Percentiles rank a stretch among this genome's conserved stretches.
These are phyloP conservation scores for Talaromyces sp. DNA, from an alignment of 2,329 filamentous ascomycete genomes.

Conservation along the genomic window DNA sequence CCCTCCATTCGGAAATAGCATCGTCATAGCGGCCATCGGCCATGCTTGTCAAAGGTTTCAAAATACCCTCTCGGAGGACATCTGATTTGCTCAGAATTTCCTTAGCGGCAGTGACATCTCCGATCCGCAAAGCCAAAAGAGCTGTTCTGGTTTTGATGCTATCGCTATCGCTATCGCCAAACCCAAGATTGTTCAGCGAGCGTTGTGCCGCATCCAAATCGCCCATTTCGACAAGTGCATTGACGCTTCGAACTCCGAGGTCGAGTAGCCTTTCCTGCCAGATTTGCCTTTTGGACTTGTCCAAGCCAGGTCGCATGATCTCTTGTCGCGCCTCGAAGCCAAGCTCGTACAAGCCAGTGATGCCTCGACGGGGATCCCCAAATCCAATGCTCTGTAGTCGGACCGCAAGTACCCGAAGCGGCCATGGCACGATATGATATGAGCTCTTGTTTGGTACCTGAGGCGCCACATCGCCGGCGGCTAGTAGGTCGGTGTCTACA, in stretches of 20 bases:
- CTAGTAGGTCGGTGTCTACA: slow-evolving; percentile 24
- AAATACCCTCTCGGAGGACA: slow-evolving; percentile 36
- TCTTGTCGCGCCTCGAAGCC: slow-evolving; percentile 68
- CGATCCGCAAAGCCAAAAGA: slow-evolving; percentile 72
- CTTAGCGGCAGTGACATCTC: slow-evolving; percentile 66
- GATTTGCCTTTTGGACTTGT: slow-evolving; percentile 52
- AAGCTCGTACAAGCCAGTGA: slow-evolving; percentile 88
- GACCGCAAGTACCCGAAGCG: slow-evolving; percentile 74
- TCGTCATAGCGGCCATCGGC: slow-evolving; percentile 67
- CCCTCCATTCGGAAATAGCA: slow-evolving; percentile 59
- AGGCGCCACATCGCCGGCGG: slow-evolving; percentile 52
- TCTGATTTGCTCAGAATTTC: slow-evolving; percentile 41
- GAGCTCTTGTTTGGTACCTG: slow-evolving; percentile 59
- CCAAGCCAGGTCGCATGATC: slow-evolving; percentile 47
- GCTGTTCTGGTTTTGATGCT: slow-evolving; percentile 42
- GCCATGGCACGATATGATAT: slow-evolving; percentile 77
- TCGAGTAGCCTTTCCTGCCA: slow-evolving; percentile 73
- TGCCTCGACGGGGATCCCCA: slow-evolving; percentile 72
- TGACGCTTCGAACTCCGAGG: slow-evolving; percentile 61
- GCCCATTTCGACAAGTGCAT: slow-evolving; percentile 61
- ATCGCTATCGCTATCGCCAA: slow-evolving; percentile 23
- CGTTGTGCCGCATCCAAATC: slow-evolving; percentile 74
- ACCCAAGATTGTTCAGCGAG: slow-evolving; percentile 51
- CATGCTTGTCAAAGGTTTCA: slow-evolving; percentile 66
- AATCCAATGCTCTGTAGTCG: slow-evolving; percentile 82